phyloP scores from a whole-genome alignment of 352 stramenopile genomes.

The Nothophytophthora sp. region DNA sequence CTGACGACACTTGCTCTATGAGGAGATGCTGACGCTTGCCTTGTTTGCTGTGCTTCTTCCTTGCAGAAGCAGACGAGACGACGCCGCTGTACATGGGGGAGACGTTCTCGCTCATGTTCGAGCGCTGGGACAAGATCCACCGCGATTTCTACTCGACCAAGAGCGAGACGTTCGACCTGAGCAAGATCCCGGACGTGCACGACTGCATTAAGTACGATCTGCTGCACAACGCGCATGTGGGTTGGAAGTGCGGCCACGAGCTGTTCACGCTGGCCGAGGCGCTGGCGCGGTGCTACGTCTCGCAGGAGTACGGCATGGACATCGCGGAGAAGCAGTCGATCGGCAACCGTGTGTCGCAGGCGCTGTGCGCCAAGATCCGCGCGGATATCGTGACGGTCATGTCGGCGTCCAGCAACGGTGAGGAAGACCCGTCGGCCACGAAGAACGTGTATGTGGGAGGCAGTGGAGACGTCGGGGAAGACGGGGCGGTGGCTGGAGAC shows the following conservation, averaged over 20 bases:
- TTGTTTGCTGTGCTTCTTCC: background rate
- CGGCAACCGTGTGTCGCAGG: conserved; percentile 95
- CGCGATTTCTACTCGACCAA: conserved; percentile 95
- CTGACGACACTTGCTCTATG: background rate
- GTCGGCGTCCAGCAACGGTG: conserved; percentile 45
- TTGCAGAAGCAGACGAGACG: conserved; percentile 77
- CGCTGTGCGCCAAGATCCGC: conserved; percentile 98
- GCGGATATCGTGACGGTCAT: conserved; percentile 88
- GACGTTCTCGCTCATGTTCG: conserved; percentile 93
- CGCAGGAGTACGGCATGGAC: conserved; percentile 96
- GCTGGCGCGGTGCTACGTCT: conserved; percentile 97
- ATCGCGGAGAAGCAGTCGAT: conserved; percentile 95
- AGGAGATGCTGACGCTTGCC: conserved; percentile 3
- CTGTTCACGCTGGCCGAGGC: conserved; percentile 94
- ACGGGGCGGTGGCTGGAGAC: conserved; percentile 14
- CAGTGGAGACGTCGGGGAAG: conserved; percentile 24
- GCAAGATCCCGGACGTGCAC: conserved; percentile 97
- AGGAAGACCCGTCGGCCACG: conserved; percentile 21
- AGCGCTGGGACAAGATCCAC: conserved; percentile 94
- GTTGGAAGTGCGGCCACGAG: conserved; percentile 87
- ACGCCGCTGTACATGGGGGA: conserved; percentile 95
- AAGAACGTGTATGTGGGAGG: conserved; percentile 23
- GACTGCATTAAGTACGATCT: conserved; percentile 99
- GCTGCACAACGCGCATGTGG: conserved; percentile 96
- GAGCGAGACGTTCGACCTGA: conserved; percentile 92